Percentiles rank a stretch among this genome's conserved stretches.
Conservation (phyloP, 1,284 basidiomycete species). For the Agroathelia rolfsii region DNA sequence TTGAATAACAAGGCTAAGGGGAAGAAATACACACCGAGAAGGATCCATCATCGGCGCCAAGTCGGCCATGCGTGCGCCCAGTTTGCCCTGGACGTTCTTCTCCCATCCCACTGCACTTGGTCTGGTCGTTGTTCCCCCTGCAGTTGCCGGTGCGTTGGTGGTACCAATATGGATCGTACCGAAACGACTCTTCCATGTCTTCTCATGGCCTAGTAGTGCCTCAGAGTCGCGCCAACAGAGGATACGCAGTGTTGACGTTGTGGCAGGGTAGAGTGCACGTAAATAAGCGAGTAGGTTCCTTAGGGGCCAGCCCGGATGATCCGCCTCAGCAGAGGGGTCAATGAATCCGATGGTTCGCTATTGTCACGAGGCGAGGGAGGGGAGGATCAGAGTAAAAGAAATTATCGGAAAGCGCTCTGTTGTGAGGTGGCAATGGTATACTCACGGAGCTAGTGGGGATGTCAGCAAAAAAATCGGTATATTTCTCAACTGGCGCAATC, state of each 20-base stretch:
- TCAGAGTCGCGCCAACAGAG: constrained; percentile 70
- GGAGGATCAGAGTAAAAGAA: constrained; percentile 5
- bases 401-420: constrained; percentile 2
- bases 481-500: constrained; percentile 47
- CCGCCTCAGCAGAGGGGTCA: constrained; percentile 75
- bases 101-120: constrained; percentile 90
- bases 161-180: too few relatives aligned
- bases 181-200: constrained; percentile 51
- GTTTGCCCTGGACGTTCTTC: constrained; percentile 73
- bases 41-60: constrained; percentile 96
- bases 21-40: constrained; percentile 33
- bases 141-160: constrained; percentile 19
- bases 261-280: constrained; percentile 40
- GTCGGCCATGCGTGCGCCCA: constrained; percentile 85
- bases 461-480: constrained; percentile 40
- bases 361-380: too few relatives aligned
- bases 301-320: constrained; percentile 89
- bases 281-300: constrained; percentile 87
- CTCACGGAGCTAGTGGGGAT: constrained; percentile 30
- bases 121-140: constrained; percentile 17
- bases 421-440: constrained; percentile 1
- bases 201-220: too few relatives aligned
- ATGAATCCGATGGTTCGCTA: constrained; percentile 69
- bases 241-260: constrained; percentile 44
- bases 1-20: neutral